Conservation (phyloP, 495 filamentous ascomycete species). For the Penicillium atrosanguineum region DNA sequence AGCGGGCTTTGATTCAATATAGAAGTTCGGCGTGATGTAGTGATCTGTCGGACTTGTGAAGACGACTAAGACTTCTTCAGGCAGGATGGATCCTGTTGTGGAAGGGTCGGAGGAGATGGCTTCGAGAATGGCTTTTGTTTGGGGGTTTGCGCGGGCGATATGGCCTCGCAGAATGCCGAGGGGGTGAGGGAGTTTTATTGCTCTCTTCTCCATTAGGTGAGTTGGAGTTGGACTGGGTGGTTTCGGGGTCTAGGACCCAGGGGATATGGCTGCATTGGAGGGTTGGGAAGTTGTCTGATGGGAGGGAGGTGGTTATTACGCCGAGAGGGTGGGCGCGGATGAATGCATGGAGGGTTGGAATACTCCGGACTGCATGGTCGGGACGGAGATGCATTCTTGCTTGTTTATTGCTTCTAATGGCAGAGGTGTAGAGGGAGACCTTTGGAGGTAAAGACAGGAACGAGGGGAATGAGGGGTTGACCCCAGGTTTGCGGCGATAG, state of each 20-base stretch:
- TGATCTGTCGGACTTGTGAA: slow-evolving; percentile 52
- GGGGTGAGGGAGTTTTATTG: neutral
- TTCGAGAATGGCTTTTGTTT: slow-evolving; percentile 54
- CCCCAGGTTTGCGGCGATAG: slow-evolving; percentile 8
- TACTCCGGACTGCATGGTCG: slow-evolving; percentile 41
- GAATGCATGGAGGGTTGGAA: slow-evolving; percentile 41
- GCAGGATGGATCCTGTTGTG: slow-evolving; percentile 7
- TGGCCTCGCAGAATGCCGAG: slow-evolving; percentile 36
- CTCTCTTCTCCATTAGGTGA: neutral
- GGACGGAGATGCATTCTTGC: slow-evolving; percentile 45
- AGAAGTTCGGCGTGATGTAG: slow-evolving; percentile 62
- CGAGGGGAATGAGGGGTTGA: slow-evolving; percentile 5
- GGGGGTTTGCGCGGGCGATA: slow-evolving; percentile 50
- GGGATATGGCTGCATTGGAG: slow-evolving; percentile 53
- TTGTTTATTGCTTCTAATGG: neutral
- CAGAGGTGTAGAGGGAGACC: neutral
- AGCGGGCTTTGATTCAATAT: slow-evolving; percentile 52
- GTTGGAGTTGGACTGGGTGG: neutral
- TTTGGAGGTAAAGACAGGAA: neutral
- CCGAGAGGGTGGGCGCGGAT: slow-evolving; percentile 49
- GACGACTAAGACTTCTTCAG: slow-evolving; percentile 43
- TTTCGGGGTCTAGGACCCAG: slow-evolving; percentile 40
- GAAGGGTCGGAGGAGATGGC: slow-evolving; percentile 17
- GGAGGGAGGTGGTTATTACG: slow-evolving; percentile 47
- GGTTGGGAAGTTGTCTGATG: slow-evolving; percentile 33